Base-by-base conservation (phyloP, 805 yeast genomes). In the Millerago galiae region DNA sequence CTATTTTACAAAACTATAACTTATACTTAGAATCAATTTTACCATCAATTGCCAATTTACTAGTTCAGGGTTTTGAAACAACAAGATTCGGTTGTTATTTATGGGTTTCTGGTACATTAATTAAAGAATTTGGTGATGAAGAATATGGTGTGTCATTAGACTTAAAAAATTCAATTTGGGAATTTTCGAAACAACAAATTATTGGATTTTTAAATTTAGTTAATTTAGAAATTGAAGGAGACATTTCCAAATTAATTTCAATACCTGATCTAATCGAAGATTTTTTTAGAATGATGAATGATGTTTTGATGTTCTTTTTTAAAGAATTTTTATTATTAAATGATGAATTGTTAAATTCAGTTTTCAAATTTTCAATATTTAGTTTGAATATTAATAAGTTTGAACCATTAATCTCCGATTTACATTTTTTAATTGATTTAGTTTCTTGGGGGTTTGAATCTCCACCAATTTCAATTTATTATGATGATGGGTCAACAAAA, bases 91-190 rank as follows among this genome's bases (percentile, higher is more conserved):
- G 96, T 4, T 86, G 95, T 59, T 89, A 83, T 57, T 65, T 90
- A 43, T 90, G 95, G 93, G 91, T 86, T 12, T 81, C 95, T 3
- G 97, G 96, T 8, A 71, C 83, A 9, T 66, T 89, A 24, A 77
- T 85, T 40, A 77, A 85, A 43, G 91, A 86, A 46, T 90, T 72
- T 61, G 78, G 81, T 26, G 65, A 43, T 25, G 43, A 43, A 28
- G 46, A 43, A 24, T 39, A 35, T n/a, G 46, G 42, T 9, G 40
- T 39, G 16, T 15, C 42, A 12, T 35, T 37, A 27, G 71, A 67
- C 4, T 64, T 79, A 16, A 76, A 75, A 48, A 71, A 70, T 25
- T 74, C 85, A 2, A 79, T 85, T 15, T 88, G 87, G 82, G 68
- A 73, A 41, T 88, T 89, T 63, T 82, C 90, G 1, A 60, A 77